A percentile compares a stretch with the other conserved stretches of the same genome.
Evolutionary conservation across 2,329 filamentous ascomycete species (phyloP).

Genomic region (Arthrobotrys conoides): DNA sequence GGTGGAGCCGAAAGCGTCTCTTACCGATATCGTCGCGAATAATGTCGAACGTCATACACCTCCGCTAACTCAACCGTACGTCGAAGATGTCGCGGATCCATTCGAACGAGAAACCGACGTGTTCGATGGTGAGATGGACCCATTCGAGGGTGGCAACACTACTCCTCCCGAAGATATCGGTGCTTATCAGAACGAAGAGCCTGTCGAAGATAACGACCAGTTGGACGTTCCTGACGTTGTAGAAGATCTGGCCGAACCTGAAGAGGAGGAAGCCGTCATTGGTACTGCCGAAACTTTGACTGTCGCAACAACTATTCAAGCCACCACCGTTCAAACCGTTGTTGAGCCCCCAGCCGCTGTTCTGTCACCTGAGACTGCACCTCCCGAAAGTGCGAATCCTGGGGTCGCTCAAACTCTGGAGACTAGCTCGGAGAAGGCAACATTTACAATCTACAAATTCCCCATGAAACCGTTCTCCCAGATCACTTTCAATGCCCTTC

Average conservation of each 20-base stretch:
- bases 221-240: constrained; percentile 62
- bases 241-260: constrained; percentile 37
- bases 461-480: constrained; percentile 97
- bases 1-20: constrained; percentile 72
- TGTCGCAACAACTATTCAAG: constrained; percentile 12
- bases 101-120: constrained; percentile 52
- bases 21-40: constrained; percentile 69
- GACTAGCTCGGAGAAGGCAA: constrained; percentile 72
- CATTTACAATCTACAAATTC: constrained; percentile 90
- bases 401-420: constrained; percentile 62
- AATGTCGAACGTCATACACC: constrained; percentile 45
- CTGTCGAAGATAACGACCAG: constrained; percentile 70
- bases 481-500: constrained; percentile 77
- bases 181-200: constrained; percentile 69
- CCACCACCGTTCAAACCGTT: constrained; percentile 21
- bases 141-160: constrained; percentile 32
- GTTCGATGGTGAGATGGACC: constrained; percentile 54
- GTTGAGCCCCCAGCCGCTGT: constrained; percentile 33
- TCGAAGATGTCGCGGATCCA: constrained; percentile 53
- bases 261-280: constrained; percentile 65
- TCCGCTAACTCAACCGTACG: constrained; percentile 55
- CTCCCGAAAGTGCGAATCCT: constrained; percentile 1
- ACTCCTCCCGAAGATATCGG: constrained; percentile 38
- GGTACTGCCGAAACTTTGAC: constrained; percentile 67
- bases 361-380: constrained; percentile 39